Conservation (phyloP, 1,284 basidiomycete species). For the Ustilago cynodontis region DNA sequence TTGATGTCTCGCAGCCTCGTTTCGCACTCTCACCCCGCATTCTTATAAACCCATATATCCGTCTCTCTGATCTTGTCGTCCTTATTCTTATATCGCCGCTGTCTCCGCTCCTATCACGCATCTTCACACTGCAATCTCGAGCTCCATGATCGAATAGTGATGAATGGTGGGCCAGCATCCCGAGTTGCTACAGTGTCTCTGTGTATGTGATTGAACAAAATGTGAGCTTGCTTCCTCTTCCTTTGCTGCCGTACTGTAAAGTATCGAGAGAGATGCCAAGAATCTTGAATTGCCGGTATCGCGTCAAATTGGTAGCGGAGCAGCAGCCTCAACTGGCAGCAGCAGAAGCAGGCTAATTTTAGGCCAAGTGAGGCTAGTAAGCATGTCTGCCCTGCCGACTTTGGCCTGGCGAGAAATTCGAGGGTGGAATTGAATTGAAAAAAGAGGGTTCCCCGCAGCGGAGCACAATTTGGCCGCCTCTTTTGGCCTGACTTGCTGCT, state of each 20-base stretch:
- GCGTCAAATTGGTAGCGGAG: not conserved
- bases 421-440: too few relatives aligned
- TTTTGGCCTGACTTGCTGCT: not conserved
- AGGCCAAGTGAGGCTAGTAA: too few relatives aligned
- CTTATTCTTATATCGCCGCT: not conserved
- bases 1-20: not conserved
- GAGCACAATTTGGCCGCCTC: not conserved
- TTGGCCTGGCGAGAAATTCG: too few relatives aligned
- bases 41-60: not conserved
- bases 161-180: too few relatives aligned
- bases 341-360: too few relatives aligned
- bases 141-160: not conserved
- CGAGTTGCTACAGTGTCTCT: too few relatives aligned
- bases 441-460: too few relatives aligned
- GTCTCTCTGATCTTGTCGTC: not conserved
- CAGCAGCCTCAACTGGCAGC: not conserved
- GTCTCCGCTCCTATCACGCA: not conserved
- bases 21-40: not conserved
- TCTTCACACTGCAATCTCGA: not conserved
- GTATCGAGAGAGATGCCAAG: slow-evolving; percentile 10
- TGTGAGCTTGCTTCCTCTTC: not conserved
- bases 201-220: not conserved
- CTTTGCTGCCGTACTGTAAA: not conserved
- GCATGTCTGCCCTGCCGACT: too few relatives aligned
- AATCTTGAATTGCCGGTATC: slow-evolving; percentile 7